Percentiles rank a stretch among this genome's conserved stretches.
Conservation (phyloP, 495 filamentous ascomycete genomes). For the Hypoxylon fragiforme region DNA sequence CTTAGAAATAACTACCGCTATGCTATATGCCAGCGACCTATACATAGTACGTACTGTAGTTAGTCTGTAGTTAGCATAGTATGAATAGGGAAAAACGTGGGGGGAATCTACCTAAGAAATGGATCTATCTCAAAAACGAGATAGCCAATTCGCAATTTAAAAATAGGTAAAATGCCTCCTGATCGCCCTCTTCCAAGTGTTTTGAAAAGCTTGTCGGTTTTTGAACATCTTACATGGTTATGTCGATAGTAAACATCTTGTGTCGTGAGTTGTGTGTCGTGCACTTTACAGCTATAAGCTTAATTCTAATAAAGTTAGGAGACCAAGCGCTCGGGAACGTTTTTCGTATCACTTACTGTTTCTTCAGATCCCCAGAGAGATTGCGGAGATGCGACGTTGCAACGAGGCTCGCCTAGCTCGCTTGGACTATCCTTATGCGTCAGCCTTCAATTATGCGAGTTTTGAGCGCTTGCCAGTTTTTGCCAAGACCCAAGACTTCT, state of each 20-base stretch:
- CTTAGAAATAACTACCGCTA: too few species aligned
- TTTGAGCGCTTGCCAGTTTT: too few species aligned
- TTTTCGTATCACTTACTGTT: slow-evolving; percentile 24
- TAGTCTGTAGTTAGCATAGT: too few species aligned
- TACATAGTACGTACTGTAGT: too few species aligned
- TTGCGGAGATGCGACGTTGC: slow-evolving; percentile 20
- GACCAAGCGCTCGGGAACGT: slow-evolving; percentile 25
- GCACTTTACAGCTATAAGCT: too few species aligned
- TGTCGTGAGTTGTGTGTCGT: not conserved
- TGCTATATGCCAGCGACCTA: too few species aligned
- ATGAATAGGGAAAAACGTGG: not conserved
- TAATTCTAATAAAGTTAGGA: not conserved
- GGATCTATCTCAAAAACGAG: too few species aligned
- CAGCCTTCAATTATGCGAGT: slow-evolving; percentile 3
- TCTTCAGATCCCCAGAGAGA: slow-evolving; percentile 9
- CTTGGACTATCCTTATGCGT: slow-evolving; percentile 23
- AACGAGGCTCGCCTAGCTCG: slow-evolving; percentile 19
- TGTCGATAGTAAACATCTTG: too few species aligned
- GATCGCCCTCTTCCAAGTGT: slow-evolving; percentile 12
- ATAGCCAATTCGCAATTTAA: too few species aligned
- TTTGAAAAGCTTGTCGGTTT: too few species aligned
- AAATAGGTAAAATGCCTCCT: slow-evolving; percentile 17
- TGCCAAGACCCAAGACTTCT: not conserved
- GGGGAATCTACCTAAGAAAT: too few species aligned
- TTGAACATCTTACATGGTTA: too few species aligned